Evolutionary conservation across 2,329 filamentous ascomycete genomes (phyloP).

Genomic region (Penicillium sp.): DNA sequence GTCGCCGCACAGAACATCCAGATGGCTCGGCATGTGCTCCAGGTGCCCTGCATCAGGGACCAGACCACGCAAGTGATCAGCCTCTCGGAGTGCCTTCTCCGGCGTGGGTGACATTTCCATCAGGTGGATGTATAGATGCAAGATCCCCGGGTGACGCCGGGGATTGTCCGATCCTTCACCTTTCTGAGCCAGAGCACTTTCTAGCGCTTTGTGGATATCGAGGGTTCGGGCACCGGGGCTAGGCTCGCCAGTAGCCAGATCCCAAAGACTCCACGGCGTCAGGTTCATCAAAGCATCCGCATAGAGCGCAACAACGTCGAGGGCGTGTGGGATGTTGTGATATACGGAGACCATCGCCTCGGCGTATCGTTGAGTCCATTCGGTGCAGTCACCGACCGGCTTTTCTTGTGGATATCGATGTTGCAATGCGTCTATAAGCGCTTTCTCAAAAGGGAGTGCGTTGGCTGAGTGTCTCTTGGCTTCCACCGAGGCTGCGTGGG

Average conservation of each 20-base stretch:
- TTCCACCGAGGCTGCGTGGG: constrained; percentile 45
- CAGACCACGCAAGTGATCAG: constrained; percentile 61
- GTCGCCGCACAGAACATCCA: constrained; percentile 70
- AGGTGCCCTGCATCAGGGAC: constrained; percentile 70
- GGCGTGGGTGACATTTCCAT: constrained; percentile 72
- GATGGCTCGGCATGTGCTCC: constrained; percentile 73
- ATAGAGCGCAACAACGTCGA: constrained; percentile 63
- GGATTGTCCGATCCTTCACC: too few species aligned
- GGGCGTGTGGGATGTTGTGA: constrained; percentile 51
- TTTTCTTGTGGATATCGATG: constrained; percentile 58
- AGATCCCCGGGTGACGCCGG: constrained; percentile 62
- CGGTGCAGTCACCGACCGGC: constrained; percentile 49
- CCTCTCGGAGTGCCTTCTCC: constrained; percentile 59
- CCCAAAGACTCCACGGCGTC: constrained; percentile 64
- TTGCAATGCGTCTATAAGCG: constrained; percentile 62
- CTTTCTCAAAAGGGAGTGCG: constrained; percentile 55
- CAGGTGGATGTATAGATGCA: constrained; percentile 74
- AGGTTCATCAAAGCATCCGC: constrained; percentile 66
- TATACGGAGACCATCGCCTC: constrained; percentile 60
- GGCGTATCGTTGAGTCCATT: constrained; percentile 61
- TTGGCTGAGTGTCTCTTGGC: constrained; percentile 43
- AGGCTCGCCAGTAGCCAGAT: constrained; percentile 57
- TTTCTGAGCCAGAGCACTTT: constrained; percentile 54
- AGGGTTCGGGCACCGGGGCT: constrained; percentile 54
- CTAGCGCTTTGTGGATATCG: constrained; percentile 58